phyloP scores from a whole-genome alignment of 2,329 filamentous ascomycete genomes.

The Colletotrichum karsti region DNA sequence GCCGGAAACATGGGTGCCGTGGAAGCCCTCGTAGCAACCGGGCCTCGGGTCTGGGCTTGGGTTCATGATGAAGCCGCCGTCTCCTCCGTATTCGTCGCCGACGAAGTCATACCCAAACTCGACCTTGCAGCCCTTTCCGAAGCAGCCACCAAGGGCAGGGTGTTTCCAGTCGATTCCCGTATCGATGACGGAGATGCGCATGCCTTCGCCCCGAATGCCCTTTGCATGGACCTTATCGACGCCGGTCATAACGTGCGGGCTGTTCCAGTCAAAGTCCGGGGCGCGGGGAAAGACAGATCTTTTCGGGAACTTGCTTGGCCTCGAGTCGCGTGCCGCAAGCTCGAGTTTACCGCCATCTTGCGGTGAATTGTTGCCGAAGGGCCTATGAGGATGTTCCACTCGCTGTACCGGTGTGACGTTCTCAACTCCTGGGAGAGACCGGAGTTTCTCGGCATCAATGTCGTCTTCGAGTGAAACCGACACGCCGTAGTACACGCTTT shows the following conservation, averaged over 20 bases:
- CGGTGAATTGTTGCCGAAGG: background rate
- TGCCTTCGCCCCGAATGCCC: slow-evolving; percentile 6
- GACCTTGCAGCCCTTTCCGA: slow-evolving; percentile 25
- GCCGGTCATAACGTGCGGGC: slow-evolving; percentile 16
- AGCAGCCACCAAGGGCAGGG: slow-evolving; percentile 12
- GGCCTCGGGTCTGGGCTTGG: slow-evolving; percentile 32
- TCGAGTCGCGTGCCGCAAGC: no score
- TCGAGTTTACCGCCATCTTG: background rate
- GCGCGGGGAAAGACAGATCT: background rate
- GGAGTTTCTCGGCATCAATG: background rate
- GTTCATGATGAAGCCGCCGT: background rate
- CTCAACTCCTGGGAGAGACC: background rate
- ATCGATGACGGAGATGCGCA: slow-evolving; percentile 22
- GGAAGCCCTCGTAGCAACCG: slow-evolving; percentile 35
- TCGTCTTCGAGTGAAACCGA: background rate
- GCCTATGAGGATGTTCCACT: background rate
- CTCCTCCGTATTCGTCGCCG: slow-evolving; percentile 25
- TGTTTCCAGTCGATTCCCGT: slow-evolving; percentile 18
- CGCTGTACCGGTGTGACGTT: background rate
- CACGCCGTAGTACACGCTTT: slow-evolving; percentile 7
- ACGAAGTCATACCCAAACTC: slow-evolving; percentile 31
- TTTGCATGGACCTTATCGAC: slow-evolving; percentile 14
- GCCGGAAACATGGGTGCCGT: slow-evolving; percentile 35
- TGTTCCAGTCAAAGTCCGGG: background rate
- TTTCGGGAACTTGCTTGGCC: background rate